phyloP scores from a whole-genome alignment of 768 basidiomycete species.

The Calocera cornea region DNA sequence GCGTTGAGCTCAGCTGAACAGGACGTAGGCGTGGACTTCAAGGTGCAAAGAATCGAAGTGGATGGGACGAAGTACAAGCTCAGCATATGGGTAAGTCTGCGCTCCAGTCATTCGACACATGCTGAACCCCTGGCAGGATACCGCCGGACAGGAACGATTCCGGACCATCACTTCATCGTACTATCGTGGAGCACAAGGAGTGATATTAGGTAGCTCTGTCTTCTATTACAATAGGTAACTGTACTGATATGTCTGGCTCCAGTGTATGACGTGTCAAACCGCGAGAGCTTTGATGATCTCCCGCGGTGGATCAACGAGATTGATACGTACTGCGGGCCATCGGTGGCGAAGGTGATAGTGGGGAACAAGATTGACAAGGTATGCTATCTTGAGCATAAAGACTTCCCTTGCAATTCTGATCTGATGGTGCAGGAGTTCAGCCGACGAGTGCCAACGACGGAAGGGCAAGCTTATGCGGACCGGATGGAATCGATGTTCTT shows the following conservation, averaged over 20 bases:
- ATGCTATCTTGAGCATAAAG: neutral
- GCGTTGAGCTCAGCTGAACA: neutral
- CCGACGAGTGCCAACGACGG: conserved; percentile 65
- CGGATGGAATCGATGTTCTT: conserved; percentile 77
- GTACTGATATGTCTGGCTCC: neutral
- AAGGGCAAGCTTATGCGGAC: conserved; percentile 66
- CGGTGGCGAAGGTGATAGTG: conserved; percentile 87
- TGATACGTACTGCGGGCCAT: conserved; percentile 76
- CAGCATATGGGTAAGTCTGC: conserved; percentile 79
- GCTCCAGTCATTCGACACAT: neutral
- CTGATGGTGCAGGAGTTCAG: conserved; percentile 57
- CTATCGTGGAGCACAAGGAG: conserved; percentile 52
- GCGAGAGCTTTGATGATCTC: conserved; percentile 88
- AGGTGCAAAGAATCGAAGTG: conserved; percentile 83
- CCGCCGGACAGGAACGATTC: conserved; percentile 94
- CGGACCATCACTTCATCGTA: conserved; percentile 90
- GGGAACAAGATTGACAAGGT: conserved; percentile 81
- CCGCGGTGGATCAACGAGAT: conserved; percentile 76
- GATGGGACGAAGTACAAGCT: conserved; percentile 77
- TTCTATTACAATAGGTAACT: neutral
- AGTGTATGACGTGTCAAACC: conserved; percentile 93
- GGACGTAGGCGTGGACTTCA: conserved; percentile 28
- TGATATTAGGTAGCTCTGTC: conserved; percentile 29
- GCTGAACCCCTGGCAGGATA: conserved; percentile 48
- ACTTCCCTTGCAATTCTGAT: neutral